Percentiles rank a stretch among this genome's conserved stretches.
Conservation (phyloP, 768 basidiomycete genomes). For the Serendipita sp. region DNA sequence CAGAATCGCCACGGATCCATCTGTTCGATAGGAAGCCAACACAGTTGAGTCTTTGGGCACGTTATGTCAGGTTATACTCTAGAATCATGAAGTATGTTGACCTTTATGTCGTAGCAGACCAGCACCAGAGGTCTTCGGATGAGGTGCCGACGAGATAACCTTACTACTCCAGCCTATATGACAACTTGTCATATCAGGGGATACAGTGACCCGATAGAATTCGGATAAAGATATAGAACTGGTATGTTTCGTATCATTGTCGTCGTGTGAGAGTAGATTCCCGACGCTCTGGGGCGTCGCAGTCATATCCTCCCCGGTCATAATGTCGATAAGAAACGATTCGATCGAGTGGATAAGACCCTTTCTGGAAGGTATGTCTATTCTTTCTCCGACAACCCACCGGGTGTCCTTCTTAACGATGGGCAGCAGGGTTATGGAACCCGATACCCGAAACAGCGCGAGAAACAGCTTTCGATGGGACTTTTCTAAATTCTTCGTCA, state of each 20-base stretch:
- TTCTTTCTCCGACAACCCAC: background rate
- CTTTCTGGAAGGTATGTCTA: background rate
- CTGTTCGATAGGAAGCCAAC: background rate
- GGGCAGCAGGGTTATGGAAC: background rate
- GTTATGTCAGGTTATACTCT: no score
- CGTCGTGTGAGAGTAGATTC: background rate
- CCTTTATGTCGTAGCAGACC: background rate
- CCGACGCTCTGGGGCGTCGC: background rate
- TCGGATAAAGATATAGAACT: background rate
- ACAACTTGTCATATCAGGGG: background rate
- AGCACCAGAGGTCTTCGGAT: background rate
- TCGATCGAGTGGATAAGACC: background rate
- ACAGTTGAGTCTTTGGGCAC: background rate
- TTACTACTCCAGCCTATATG: background rate
- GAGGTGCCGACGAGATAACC: background rate
- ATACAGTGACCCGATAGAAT: slow-evolving; percentile 4
- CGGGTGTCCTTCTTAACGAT: background rate
- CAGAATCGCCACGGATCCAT: background rate
- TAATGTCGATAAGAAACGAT: background rate
- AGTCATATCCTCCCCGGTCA: background rate
- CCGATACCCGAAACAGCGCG: background rate
- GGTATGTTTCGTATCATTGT: background rate
- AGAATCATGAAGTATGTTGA: no score
- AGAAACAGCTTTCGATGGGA: background rate
- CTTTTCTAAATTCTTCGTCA: background rate